Evolutionary conservation across 768 basidiomycete species (phyloP), one percentile per base, ranked within the genome.

Genomic region (Russula olivacea): DNA sequence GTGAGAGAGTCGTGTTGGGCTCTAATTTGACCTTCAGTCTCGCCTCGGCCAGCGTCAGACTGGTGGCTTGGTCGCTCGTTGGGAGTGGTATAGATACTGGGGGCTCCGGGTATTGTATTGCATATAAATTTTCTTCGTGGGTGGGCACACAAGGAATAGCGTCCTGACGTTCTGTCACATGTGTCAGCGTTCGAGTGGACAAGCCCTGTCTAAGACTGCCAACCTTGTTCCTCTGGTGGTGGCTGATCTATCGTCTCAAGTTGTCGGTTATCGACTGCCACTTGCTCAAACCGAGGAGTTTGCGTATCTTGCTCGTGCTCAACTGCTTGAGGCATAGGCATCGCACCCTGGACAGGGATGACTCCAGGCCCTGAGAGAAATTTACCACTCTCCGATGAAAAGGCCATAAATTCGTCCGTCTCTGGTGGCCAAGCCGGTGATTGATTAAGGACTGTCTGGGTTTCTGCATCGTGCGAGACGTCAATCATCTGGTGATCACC

Each of bases 1-100:
- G 66, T 68, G 72, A 47, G 64, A 68, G 61, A 65, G 70, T 45
- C 71, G 65, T 62, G 41, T 61, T 65, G 21, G 58, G 58, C 47
- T 62, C 53, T 40, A 59, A 48, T 50, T 49, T 53, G 21, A 69
- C 34, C 28, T 50, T 57, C 25, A 60, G 23, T 7, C 28, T 64
- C 10, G 56, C 56, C 21, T 60, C 67, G 23, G 41, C 61, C 40
- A 61, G 36, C 15, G 61, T 63, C n/a, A 60, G 53, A 30, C 43
- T 28, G 34, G 19, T 7, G 38, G 63, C n/a, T 28, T 52, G 54
- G 28, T 59, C 54, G 48, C 43, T 50, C 12, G 41, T 32, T 25
- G 55, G 41, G 21, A 15, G 12, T 25, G 49, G 17, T 8, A 10
- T 40, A 9, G n/a, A 32, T 49, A 38, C 8, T 41, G 41, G 21